Percentiles rank a stretch among this genome's conserved stretches.
These are phyloP conservation scores for Salix koriyanagi DNA, from an alignment of 345 rosid species.

Conservation along the genomic window DNA sequence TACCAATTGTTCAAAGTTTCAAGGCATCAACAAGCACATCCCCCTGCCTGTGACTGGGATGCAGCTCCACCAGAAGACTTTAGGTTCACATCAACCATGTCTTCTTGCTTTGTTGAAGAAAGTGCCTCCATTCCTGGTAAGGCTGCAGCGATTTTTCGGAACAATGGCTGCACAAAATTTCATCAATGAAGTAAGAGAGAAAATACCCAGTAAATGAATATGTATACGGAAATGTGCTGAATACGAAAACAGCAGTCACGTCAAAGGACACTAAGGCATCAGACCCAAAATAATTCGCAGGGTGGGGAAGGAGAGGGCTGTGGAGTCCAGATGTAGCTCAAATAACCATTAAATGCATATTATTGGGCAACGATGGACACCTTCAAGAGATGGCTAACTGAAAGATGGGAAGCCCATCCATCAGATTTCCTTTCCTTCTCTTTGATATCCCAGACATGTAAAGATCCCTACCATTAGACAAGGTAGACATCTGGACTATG, in stretches of 20 bases:
- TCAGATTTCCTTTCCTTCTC: not conserved
- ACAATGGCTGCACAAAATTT: conserved; percentile 8
- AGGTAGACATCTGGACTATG: not conserved
- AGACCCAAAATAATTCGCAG: not conserved
- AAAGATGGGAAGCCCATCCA: not conserved
- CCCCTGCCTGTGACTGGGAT: conserved; percentile 14
- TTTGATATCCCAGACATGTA: not conserved
- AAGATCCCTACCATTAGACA: not conserved
- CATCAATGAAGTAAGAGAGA: not conserved
- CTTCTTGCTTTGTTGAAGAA: conserved; percentile 23
- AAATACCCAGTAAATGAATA: not conserved
- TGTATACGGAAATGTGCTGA: not conserved
- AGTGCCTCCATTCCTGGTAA: conserved; percentile 19
- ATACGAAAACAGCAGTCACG: not conserved
- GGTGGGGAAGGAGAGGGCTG: too few relatives aligned
- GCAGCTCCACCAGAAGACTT: conserved; percentile 9
- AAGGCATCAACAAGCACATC: conserved; percentile 18
- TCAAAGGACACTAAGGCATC: not conserved
- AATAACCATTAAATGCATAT: too few relatives aligned
- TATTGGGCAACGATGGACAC: too few relatives aligned
- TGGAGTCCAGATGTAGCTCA: too few relatives aligned
- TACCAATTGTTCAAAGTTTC: not conserved
- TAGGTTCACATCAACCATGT: conserved; percentile 25
- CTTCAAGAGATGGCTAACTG: not conserved
- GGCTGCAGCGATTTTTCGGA: conserved; percentile 18